Conservation (phyloP, 108 stramenopile species). For the Nitzschia inconspicua region DNA sequence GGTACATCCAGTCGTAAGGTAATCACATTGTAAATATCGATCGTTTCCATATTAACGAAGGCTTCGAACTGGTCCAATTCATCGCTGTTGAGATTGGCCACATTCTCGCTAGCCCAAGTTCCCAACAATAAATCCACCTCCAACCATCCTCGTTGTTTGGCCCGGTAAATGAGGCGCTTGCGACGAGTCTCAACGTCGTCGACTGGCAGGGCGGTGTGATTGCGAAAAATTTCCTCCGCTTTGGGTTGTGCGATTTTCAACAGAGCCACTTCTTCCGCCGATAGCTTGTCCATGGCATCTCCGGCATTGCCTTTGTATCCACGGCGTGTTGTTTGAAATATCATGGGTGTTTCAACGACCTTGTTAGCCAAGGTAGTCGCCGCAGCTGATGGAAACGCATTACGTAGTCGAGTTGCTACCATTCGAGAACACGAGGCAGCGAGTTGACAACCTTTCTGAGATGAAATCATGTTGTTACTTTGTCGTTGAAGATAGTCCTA, state of each 20-base stretch:
- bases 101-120: constrained; percentile 94
- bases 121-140: constrained; percentile 98
- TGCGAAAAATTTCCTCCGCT: constrained; percentile 59
- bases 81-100: constrained; percentile 51
- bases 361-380: too few relatives aligned
- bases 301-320: constrained; percentile 74
- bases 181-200: constrained; percentile 63
- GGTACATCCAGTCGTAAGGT: constrained; percentile 82
- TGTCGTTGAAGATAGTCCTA: too few relatives aligned
- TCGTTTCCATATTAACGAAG: constrained; percentile 97
- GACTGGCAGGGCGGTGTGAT: constrained; percentile 57
- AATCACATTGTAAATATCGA: constrained; percentile 98
- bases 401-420: too few relatives aligned
- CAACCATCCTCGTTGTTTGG: constrained; percentile 98
- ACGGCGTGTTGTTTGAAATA: too few relatives aligned
- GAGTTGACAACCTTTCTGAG: too few relatives aligned
- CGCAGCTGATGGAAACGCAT: too few relatives aligned
- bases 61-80: constrained; percentile 93
- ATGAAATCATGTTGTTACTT: too few relatives aligned
- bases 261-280: constrained; percentile 56
- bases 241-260: constrained; percentile 62
- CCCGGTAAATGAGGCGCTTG: constrained; percentile 93
- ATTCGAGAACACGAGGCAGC: too few relatives aligned
- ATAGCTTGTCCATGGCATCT: constrained; percentile 33
- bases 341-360: too few relatives aligned